Evolutionary conservation across 352 stramenopile genomes (phyloP), one percentile per base, ranked within the genome.

Genomic region (Phytophthora vignae): DNA sequence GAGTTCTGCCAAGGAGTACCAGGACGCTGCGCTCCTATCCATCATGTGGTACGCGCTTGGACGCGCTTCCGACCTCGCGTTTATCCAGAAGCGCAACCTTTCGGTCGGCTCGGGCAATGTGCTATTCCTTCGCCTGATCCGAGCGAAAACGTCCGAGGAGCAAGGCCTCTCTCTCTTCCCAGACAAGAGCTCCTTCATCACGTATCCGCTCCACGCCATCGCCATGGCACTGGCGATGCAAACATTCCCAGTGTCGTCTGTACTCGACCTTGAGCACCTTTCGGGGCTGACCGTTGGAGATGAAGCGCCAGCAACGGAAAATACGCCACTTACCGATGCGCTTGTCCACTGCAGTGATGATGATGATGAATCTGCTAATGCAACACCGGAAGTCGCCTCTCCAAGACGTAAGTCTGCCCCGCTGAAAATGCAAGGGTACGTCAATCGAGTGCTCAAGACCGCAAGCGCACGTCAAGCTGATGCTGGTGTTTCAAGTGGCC

Each of bases 391-490:
- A 19, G 12, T 4, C 12, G 19, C 3, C 3, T 19, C 1, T 19
- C 12, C 12, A 6, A 48, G 40, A 48, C 40, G 40, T 19, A 19
- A 17, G 12, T 19, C 40, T 48, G 4, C 40, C 40, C 40, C 12
- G 15, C 15, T 48, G 40, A n/a, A 48, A n/a, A n/a, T n/a, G n/a
- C n/a, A 48, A 19, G 40, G 40, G 40, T 64, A 71, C 33, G 64
- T 79, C 27, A 82, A 77, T 36, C 48, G 67, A 1, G 31, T 79
- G 12, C 67, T 73, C 25, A 1, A 19, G 10, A 1, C 54, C 22
- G 0, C 12, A 19, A 19, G 12, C 15, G 40, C 40, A 19, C 40
- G 40, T 48, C 40, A 19, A 19, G 40, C 40, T 19, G 40, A 19
- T 48, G 55, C 58, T 22, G 72, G 65, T 29, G 65, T 80, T 3